Percentiles rank a stretch among this genome's conserved stretches.
Evolutionary conservation across 345 rosid genomes (phyloP).

Genomic region (Brassica napus): Da-Ae NC_063448.1:47838501-47839000

Average conservation of each 20-base stretch:
- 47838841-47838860: conserved; percentile 80
- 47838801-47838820: conserved; percentile 43
- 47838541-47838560: conserved; percentile 51
- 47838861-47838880: conserved; percentile 45
- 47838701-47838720: conserved; percentile 48
- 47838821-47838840: conserved; percentile 76
- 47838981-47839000: conserved; percentile 53
- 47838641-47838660: conserved; percentile 65
- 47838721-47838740: conserved; percentile 67
- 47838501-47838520: conserved; percentile 47
- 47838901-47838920: conserved; percentile 83
- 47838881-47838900: conserved; percentile 47
- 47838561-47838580: conserved; percentile 45
- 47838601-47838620: conserved; percentile 43
- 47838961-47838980: conserved; percentile 43
- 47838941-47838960: conserved; percentile 42
- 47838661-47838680: conserved; percentile 61
- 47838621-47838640: conserved; percentile 48
- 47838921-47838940: conserved; percentile 45
- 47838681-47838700: conserved; percentile 43
- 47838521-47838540: conserved; percentile 54
- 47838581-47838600: conserved; percentile 50
- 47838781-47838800: conserved; percentile 86
- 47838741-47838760: conserved; percentile 43
- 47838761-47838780: conserved; percentile 58